Evolutionary conservation across 495 filamentous ascomycete genomes (phyloP), one percentile per base, ranked within the genome.

Genomic region (Penicillium tannophilum): DNA sequence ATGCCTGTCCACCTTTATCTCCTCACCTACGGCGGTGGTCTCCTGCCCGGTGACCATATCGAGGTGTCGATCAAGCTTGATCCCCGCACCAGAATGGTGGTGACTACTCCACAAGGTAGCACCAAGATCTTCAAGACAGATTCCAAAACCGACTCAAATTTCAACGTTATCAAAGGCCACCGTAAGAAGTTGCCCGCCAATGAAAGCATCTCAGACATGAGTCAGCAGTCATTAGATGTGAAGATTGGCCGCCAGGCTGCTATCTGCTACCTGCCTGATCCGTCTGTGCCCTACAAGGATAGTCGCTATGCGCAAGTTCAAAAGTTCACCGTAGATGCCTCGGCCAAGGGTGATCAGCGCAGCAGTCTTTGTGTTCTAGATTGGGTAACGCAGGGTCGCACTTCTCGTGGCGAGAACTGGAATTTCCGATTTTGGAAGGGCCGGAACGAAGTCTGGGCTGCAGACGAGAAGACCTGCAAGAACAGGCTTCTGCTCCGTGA

Each of bases 61-160:
- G 76, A 87, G 60, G 86, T 98, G 52, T 73, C 72, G 20, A 75
- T 97, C 49, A 80, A 82, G 4, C 76, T 97, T 23, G 84, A 85
- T 19, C 63, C 79, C 0, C 66, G 70, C 6, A 87, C 91, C 0
- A 86, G 87, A 57, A 82, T 98, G 39, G 87, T 88, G 43, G 84
- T 97, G 19, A 90, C 92, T 41, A 98, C 94, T 0, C 77, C 77
- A 16, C 94, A 98, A 77, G 94, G 94, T 39, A 90, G 90, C 78
- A 98, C 94, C 46, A 98, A 97, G 75, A 86, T 98, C 70, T 98
- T 95, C 83, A 91, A 90, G 63, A 87, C 90, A 4, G 76, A 83
- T 10, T 70, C 75, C 71, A 44, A 73, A 79, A 59, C 28, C 55
- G 59, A 47, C 35, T 61, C 56, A 31, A 54, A 49, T 26, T 58